Evolutionary conservation across 2,329 filamentous ascomycete genomes (phyloP).

Genomic region (Ophiostoma australiae): DNA sequence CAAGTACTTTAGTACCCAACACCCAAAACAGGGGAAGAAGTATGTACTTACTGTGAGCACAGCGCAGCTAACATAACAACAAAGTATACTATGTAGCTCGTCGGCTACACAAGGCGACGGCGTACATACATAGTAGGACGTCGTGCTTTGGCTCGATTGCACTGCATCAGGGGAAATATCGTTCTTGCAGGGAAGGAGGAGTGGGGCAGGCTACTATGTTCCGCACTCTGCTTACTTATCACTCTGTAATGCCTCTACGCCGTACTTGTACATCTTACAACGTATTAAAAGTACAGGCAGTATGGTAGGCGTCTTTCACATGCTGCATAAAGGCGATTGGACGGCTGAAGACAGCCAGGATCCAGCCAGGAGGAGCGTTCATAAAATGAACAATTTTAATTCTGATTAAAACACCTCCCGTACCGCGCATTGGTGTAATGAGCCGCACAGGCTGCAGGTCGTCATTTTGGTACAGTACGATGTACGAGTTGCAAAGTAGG

Average conservation of each 20-base stretch:
- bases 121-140: no score
- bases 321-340: constrained; percentile 6
- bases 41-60: neutral
- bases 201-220: neutral
- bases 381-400: constrained; percentile 9
- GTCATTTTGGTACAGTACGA: neutral
- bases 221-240: neutral
- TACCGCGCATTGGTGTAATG: neutral
- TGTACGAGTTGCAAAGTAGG: no score
- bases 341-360: neutral
- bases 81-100: neutral
- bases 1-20: no score
- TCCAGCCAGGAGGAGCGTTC: constrained; percentile 3
- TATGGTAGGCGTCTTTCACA: neutral
- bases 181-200: neutral
- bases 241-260: neutral
- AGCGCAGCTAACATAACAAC: neutral
- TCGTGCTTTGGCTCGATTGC: neutral
- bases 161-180: constrained; percentile 2
- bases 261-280: neutral
- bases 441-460: constrained; percentile 6
- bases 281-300: no score
- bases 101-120: neutral
- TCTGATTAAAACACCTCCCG: neutral
- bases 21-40: neutral